Evolutionary conservation across 805 yeast genomes (phyloP), one percentile per base, ranked within the genome.

Genomic region (Torulaspora franciscae): DNA sequence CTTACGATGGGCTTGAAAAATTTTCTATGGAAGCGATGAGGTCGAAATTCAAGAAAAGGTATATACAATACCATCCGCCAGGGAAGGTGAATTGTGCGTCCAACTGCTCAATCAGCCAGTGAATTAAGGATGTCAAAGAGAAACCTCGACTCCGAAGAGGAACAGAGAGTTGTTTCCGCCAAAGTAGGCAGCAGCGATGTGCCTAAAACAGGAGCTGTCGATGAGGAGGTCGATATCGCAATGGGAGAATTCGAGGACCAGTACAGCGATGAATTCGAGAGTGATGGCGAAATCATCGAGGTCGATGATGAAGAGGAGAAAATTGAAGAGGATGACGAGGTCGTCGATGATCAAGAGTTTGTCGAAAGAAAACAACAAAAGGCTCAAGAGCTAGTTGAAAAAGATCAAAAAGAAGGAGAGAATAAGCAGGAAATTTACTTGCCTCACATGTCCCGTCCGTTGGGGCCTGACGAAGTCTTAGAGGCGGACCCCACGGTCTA

Each of bases 401-500:
- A 61, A 40, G 72, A 69, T 38, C 64, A 66, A 42, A 68, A 67
- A 40, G 70, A 66, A 29, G 62, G 60, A 26, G 59, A 60, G 23
- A 57, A 64, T 10, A 69, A 67, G 45, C 79, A 38, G 56, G 69
- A 50, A 43, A 69, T 91, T 35, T 93, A 86, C 67, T 72, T 93
- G 52, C 98, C 99, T 15, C 95, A 89, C 62, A 76, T 81, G 67
- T 83, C 93, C 23, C 81, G 79, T 57, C 96, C 96, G 5, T 74
- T 93, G 54, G 97, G 96, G 1, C 95, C 95, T 2, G 95, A 88
- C 69, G 98, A 93, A 70, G 95, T 85, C 9, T 74, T 93, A 61
- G 97, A 91, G 69, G 96, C 98, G 1, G 99, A 93, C 68, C 96
- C 96, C 36, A 73, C 89, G 6, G 96, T 91, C 2, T 93, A 93